These are phyloP conservation scores for Prinsepia uniflora DNA, from an alignment of 306 rosid genomes.

Conservation along the genomic window DNA sequence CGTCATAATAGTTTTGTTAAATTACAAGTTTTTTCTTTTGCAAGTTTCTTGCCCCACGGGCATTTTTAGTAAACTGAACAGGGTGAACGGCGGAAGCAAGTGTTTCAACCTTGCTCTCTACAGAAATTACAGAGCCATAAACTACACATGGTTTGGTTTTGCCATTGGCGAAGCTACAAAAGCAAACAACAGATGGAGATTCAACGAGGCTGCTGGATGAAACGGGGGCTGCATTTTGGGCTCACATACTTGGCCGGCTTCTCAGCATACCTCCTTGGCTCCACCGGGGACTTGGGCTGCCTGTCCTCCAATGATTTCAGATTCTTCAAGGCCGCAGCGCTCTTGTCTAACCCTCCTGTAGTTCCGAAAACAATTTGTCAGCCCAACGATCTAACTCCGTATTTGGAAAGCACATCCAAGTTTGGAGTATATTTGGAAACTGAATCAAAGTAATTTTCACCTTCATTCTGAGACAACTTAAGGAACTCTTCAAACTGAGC, in stretches of 20 bases:
- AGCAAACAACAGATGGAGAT: neutral
- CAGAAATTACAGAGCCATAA: conserved; percentile 47
- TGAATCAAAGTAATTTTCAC: neutral
- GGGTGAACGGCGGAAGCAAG: conserved; percentile 30
- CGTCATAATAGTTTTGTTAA: conserved; percentile 14
- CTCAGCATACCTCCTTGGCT: conserved; percentile 29
- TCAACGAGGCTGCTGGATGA: conserved; percentile 43
- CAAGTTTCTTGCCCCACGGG: conserved; percentile 19
- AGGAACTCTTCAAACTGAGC: conserved; percentile 74
- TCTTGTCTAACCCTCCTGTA: conserved; percentile 20
- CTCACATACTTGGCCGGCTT: conserved; percentile 39
- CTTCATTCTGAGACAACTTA: conserved; percentile 45
- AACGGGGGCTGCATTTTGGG: conserved; percentile 34
- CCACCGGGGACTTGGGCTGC: conserved; percentile 23
- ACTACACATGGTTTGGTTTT: conserved; percentile 27
- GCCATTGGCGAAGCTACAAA: conserved; percentile 8
- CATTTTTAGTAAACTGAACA: conserved; percentile 24
- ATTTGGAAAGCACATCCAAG: neutral
- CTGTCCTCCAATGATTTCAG: conserved; percentile 35
- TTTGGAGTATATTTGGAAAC: too few species aligned
- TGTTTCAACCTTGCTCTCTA: conserved; percentile 46
- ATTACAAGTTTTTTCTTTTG: conserved; percentile 27
- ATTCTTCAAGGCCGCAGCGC: conserved; percentile 22
- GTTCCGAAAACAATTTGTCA: neutral
- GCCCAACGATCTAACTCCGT: neutral